phyloP scores from a whole-genome alignment of 495 filamentous ascomycete genomes.

The Trichoderma virens region DNA sequence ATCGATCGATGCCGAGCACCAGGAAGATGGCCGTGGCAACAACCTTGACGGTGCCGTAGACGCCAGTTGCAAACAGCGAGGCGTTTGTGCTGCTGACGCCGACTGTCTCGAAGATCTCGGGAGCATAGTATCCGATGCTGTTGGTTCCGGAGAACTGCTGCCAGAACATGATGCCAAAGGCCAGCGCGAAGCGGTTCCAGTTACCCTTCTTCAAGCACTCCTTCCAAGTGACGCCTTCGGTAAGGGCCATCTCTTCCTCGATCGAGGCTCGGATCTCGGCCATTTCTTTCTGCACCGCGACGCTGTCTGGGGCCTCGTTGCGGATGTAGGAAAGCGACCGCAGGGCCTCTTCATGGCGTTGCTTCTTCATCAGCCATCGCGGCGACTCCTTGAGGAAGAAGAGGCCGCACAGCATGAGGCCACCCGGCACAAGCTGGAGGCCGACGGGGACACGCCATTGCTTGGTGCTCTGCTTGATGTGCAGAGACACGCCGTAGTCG shows the following conservation, averaged over 20 bases:
- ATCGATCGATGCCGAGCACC: conserved; percentile 16
- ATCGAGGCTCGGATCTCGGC: conserved; percentile 53
- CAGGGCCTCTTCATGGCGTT: conserved; percentile 61
- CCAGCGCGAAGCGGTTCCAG: conserved; percentile 52
- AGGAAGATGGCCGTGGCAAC: conserved; percentile 18
- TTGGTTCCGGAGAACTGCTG: conserved; percentile 65
- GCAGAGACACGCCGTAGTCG: conserved; percentile 43
- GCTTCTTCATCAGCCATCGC: conserved; percentile 60
- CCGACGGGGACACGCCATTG: conserved; percentile 64
- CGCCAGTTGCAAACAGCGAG: conserved; percentile 31
- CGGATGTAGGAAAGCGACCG: conserved; percentile 48
- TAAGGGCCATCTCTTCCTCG: conserved; percentile 51
- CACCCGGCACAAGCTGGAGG: conserved; percentile 57
- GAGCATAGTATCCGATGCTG: conserved; percentile 38
- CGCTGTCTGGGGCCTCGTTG: conserved; percentile 47
- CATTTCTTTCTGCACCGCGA: conserved; percentile 55
- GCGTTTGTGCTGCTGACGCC: conserved; percentile 30
- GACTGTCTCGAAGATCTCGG: conserved; percentile 32
- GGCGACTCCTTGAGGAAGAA: conserved; percentile 58
- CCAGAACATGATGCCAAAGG: conserved; percentile 59
- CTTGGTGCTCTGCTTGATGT: conserved; percentile 31
- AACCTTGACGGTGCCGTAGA: conserved; percentile 29
- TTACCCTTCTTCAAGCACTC: conserved; percentile 60
- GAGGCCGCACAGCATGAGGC: conserved; percentile 49
- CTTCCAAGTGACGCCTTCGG: conserved; percentile 49